A percentile compares a stretch with the other conserved stretches of the same genome.
These are phyloP conservation scores for Cystofilobasidium ferigula DNA, from an alignment of 768 basidiomycete genomes.

Conservation along the genomic window DNA sequence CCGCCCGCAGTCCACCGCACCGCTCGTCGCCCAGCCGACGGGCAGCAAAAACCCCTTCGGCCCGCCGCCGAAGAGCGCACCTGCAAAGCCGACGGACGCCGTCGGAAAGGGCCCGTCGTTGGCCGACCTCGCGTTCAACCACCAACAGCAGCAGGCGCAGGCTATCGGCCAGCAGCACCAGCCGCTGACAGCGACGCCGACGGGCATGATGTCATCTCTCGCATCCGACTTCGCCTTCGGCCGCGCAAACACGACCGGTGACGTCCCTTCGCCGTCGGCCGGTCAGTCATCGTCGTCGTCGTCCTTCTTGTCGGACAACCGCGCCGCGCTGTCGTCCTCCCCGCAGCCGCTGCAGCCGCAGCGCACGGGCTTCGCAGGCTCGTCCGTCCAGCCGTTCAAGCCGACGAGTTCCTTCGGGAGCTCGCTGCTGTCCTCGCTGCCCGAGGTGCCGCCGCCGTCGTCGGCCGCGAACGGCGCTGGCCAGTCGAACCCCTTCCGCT, in stretches of 20 bases:
- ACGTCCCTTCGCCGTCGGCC: constrained; percentile 32
- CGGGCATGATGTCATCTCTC: constrained; percentile 36
- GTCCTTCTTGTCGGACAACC: constrained; percentile 24
- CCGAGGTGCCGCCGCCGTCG: constrained; percentile 48
- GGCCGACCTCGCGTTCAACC: constrained; percentile 50
- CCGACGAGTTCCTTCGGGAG: constrained; percentile 71
- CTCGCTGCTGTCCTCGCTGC: constrained; percentile 59
- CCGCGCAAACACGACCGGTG: constrained; percentile 47
- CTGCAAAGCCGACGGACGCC: constrained; percentile 47
- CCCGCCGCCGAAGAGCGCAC: constrained; percentile 44
- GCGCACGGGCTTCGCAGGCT: constrained; percentile 47
- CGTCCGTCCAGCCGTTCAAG: constrained; percentile 61
- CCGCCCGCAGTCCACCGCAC: constrained; percentile 40
- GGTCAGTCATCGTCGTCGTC: constrained; percentile 21
- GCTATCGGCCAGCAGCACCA: constrained; percentile 22
- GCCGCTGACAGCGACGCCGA: background rate
- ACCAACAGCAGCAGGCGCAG: constrained; percentile 5
- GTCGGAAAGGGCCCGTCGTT: constrained; percentile 69
- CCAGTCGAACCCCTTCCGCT: constrained; percentile 18
- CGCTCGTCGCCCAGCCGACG: constrained; percentile 76
- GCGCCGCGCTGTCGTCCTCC: constrained; percentile 19
- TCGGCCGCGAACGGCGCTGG: constrained; percentile 16
- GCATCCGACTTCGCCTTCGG: constrained; percentile 61
- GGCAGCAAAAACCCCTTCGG: constrained; percentile 95
- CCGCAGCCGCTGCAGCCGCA: constrained; percentile 42